phyloP scores from a whole-genome alignment of 306 rosid species.

The Ormosia emarginata region DNA sequence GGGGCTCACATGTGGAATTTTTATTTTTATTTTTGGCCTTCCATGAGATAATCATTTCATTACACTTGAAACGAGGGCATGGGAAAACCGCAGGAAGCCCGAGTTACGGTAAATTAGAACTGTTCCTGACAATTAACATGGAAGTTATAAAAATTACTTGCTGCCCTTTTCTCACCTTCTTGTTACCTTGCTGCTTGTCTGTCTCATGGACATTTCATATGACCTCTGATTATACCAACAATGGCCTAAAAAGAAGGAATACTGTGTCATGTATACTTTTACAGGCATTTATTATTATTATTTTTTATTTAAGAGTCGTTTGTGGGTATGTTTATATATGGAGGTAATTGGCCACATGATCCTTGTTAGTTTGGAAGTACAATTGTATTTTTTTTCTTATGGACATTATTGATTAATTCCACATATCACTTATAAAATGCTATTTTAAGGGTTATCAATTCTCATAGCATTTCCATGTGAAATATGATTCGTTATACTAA shows the following conservation, averaged over 20 bases:
- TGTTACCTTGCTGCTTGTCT: conserved; percentile 17
- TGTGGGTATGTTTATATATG: neutral
- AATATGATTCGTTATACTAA: neutral
- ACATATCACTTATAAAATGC: neutral
- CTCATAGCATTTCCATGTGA: neutral
- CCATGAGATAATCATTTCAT: conserved; percentile 3
- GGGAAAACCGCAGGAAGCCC: conserved; percentile 27
- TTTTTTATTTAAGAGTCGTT: neutral
- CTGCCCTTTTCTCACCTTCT: neutral
- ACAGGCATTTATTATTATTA: neutral
- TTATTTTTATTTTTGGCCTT: neutral
- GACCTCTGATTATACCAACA: conserved; percentile 26
- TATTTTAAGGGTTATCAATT: neutral
- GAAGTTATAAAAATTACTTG: conserved; percentile 25
- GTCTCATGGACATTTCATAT: conserved; percentile 41
- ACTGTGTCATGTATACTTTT: neutral
- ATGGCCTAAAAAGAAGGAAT: conserved; percentile 27
- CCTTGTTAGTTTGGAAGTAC: neutral
- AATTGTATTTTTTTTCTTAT: neutral
- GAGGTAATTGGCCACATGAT: neutral
- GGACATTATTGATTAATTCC: neutral
- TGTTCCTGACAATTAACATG: conserved; percentile 36
- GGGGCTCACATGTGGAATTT: conserved; percentile 6
- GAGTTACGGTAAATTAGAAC: conserved; percentile 25
- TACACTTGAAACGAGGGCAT: conserved; percentile 31